A percentile compares a stretch with the other conserved stretches of the same genome.
Conservation (phyloP, 192 early-diverging fungal species). For the Entophlyctis luteolus region DNA sequence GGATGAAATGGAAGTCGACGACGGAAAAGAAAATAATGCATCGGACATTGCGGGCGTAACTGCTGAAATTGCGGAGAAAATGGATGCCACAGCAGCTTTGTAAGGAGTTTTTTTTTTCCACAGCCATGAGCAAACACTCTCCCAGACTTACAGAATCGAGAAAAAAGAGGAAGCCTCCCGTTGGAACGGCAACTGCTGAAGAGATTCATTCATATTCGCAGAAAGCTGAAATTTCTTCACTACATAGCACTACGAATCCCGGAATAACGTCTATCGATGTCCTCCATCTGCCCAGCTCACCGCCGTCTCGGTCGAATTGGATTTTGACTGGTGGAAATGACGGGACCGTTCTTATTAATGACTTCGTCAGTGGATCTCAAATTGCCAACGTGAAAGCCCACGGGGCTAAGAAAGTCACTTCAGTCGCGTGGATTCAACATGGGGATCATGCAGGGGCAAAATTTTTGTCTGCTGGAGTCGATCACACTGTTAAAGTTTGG, state of each 20-base stretch:
- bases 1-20: slow-evolving; percentile 51
- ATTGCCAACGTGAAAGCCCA: slow-evolving; percentile 75
- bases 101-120: slow-evolving; percentile 7
- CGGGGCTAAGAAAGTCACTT: slow-evolving; percentile 68
- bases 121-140: not conserved
- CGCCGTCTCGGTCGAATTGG: slow-evolving; percentile 30
- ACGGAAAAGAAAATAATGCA: slow-evolving; percentile 45
- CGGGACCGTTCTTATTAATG: slow-evolving; percentile 72
- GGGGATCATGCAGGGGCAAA: slow-evolving; percentile 43
- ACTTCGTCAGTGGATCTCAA: slow-evolving; percentile 46
- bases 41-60: slow-evolving; percentile 27
- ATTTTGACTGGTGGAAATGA: slow-evolving; percentile 77
- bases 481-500: slow-evolving; percentile 74
- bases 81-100: slow-evolving; percentile 32
- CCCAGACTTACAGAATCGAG: slow-evolving; percentile 61
- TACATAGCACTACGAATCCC: slow-evolving; percentile 70
- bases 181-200: slow-evolving; percentile 59
- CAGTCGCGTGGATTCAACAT: slow-evolving; percentile 63
- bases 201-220: slow-evolving; percentile 58
- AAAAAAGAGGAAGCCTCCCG: slow-evolving; percentile 79
- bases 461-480: slow-evolving; percentile 72
- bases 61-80: slow-evolving; percentile 33
- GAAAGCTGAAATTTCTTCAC: slow-evolving; percentile 50
- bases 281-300: slow-evolving; percentile 8
- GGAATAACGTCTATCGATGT: slow-evolving; percentile 51